Evolutionary conservation across 108 stramenopile species (phyloP).

Genomic region (Mediolabrus comicus): DNA sequence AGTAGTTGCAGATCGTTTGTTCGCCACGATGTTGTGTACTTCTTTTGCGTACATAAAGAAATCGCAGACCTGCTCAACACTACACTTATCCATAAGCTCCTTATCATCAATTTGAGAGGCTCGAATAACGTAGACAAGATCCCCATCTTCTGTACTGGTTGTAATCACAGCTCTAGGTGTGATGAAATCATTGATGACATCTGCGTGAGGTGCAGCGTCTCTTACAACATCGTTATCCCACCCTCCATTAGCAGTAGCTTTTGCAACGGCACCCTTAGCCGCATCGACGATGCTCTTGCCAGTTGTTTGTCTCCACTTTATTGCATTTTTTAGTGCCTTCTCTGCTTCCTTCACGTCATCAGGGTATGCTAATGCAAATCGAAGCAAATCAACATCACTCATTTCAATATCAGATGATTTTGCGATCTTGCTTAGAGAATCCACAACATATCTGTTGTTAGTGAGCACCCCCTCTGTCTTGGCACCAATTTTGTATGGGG

Average conservation of each 20-base stretch:
- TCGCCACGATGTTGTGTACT: slow-evolving; percentile 43
- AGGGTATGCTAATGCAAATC: slow-evolving; percentile 42
- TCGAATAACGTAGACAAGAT: slow-evolving; percentile 49
- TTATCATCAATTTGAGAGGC: slow-evolving; percentile 45
- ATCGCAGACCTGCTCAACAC: slow-evolving; percentile 43
- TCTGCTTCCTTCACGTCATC: slow-evolving; percentile 29
- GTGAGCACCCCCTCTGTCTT: slow-evolving; percentile 43
- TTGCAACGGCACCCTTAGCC: slow-evolving; percentile 29
- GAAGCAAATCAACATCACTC: slow-evolving; percentile 34
- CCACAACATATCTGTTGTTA: slow-evolving; percentile 45
- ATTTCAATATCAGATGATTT: slow-evolving; percentile 28
- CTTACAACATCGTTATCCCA: slow-evolving; percentile 49
- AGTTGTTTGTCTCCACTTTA: slow-evolving; percentile 31
- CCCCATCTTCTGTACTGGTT: slow-evolving; percentile 44
- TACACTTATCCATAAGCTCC: slow-evolving; percentile 40
- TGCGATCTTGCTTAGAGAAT: slow-evolving; percentile 19
- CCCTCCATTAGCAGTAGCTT: slow-evolving; percentile 43
- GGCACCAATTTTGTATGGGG: slow-evolving; percentile 41
- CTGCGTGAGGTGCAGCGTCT: slow-evolving; percentile 39
- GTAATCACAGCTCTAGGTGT: slow-evolving; percentile 37
- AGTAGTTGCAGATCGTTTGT: slow-evolving; percentile 28
- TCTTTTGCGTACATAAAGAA: slow-evolving; percentile 54
- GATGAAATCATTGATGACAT: slow-evolving; percentile 36
- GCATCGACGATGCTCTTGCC: slow-evolving; percentile 40
- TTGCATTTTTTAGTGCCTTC: slow-evolving; percentile 24